phyloP scores from a whole-genome alignment of 129 eudicot genomes.

The Logfia minima region DNA sequence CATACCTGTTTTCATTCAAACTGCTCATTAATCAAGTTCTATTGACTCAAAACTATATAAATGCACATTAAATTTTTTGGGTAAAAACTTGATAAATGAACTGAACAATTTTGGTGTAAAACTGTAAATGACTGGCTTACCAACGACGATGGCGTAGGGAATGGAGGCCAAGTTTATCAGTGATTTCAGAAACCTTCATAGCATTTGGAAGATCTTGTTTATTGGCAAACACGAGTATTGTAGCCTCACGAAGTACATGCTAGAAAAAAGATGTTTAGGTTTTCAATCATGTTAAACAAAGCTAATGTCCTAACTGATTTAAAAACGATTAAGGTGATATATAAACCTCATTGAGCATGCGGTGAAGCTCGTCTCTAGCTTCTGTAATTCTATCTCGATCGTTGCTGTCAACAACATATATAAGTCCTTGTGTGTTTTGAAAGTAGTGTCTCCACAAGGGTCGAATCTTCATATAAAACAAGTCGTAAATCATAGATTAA shows the following conservation, averaged over 20 bases:
- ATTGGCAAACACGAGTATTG: constrained; percentile 63
- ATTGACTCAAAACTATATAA: background rate
- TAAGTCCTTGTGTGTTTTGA: constrained; percentile 70
- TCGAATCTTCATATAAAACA: constrained; percentile 47
- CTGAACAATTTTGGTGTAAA: background rate
- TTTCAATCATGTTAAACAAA: background rate
- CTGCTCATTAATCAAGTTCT: background rate
- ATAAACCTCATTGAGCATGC: constrained; percentile 63
- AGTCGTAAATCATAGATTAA: background rate
- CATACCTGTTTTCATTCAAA: constrained; percentile 44
- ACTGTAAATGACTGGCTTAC: constrained; percentile 22
- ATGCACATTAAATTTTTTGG: background rate
- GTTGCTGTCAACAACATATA: constrained; percentile 61
- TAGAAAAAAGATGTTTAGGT: background rate
- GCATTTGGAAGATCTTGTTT: constrained; percentile 82
- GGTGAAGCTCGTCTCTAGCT: constrained; percentile 75
- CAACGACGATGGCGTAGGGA: constrained; percentile 60
- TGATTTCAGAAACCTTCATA: constrained; percentile 60
- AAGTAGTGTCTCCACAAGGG: constrained; percentile 81
- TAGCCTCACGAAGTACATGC: constrained; percentile 55
- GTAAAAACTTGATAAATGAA: background rate
- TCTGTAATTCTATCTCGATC: constrained; percentile 59
- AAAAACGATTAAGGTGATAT: background rate
- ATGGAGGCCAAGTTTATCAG: constrained; percentile 64
- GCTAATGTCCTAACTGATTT: background rate